Evolutionary conservation across 2,329 filamentous ascomycete species (phyloP), one percentile per base, ranked within the genome.

Genomic region (Colletotrichum eremochloae): DNA sequence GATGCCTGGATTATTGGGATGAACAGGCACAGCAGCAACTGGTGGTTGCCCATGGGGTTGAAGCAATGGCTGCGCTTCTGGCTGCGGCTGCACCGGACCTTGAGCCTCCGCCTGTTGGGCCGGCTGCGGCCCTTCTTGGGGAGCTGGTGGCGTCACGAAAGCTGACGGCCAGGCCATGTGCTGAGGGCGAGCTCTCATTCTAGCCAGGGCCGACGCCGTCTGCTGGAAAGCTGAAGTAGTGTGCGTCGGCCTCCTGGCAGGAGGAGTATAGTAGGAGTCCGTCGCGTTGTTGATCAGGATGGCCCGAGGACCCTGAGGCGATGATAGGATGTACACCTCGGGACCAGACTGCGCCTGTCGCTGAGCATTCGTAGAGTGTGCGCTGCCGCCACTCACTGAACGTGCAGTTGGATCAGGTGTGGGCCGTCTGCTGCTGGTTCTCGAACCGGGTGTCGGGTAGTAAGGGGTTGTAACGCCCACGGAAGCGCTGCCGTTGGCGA

Each of bases 301-400:
- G 7, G 86, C 90, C 29, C 86, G 86, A 1, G 90, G 90, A 0
- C 90, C 90, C 53, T 84, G 83, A 0, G 90, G 89, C 0, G 90
- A 91, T 20, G 86, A 88, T 8, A 92, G 78, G 33, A 92, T 86
- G 75, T 91, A 92, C 2, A 91, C 87, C 71, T 89, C 86, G 0
- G 86, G 82, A 2, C 78, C 79, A 33, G 81, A 81, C 24, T 78
- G 60, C 18, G 77, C 67, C 33, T 72, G 56, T 56, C 73, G 73
- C 24, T 74, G 74, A 63, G 71, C 74, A 67, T 61, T 64, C 44
- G 77, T 71, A 44, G 77, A 65, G n/a, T 76, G 60, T 57, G 74
- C 78, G 70, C 78, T 79, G 50, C 78, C 74, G 63, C 76, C 77
- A 36, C 78, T 80, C 14, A 75, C 75, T 29, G 82, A 79, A 75